Base-by-base conservation (phyloP, 2,329 filamentous ascomycete genomes). In the Pseudogymnoascus sp. region DNA sequence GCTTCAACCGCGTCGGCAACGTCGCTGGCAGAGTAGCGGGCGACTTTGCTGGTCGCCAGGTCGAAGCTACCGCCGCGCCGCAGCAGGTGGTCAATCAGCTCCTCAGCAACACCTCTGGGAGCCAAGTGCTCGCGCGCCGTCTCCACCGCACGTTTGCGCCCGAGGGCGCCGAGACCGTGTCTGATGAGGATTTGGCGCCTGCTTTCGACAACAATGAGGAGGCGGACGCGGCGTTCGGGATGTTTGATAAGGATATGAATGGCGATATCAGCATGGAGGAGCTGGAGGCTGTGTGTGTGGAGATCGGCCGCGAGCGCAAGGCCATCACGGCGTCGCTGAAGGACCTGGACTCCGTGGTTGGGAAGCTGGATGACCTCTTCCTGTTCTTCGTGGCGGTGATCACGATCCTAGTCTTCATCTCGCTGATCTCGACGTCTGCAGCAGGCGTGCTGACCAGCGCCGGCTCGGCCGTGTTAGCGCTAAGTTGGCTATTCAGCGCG, bases 191-290 rank as follows among this genome's bases (percentile, higher is more conserved):
- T 71, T 76, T 97, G 62, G 87, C 86, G 66, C 79, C 83, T 10
- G 92, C 90, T 0, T 97, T 96, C 69, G 83, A 88, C 9, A 89
- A 87, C 23, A 83, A 88, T 17, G 93, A 97, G 13, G 93, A 97
- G 72, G 91, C 92, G 0, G 89, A 95, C 62, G 89, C 89, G 2
- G 93, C 93, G 0, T 97, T 97, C 71, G 81, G 82, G 69, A 93
- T 97, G 80, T 97, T 97, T 69, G 93, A 97, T 77, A 96, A 95
- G 73, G 93, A 97, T 71, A 85, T 97, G 78, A 97, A 97, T 67
- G 93, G 93, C 3, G 93, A 97, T 71, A 96, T 97, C 60, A 96
- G 90, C 0, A 92, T 96, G 84, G 91, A 96, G 71, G 93, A 97
- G 74, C 83, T 97, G 21, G 93, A 97, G 75, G 86, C 90, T 21